phyloP scores from a whole-genome alignment of 2,329 filamentous ascomycete genomes.

The Mycosphaerella sp. region DNA sequence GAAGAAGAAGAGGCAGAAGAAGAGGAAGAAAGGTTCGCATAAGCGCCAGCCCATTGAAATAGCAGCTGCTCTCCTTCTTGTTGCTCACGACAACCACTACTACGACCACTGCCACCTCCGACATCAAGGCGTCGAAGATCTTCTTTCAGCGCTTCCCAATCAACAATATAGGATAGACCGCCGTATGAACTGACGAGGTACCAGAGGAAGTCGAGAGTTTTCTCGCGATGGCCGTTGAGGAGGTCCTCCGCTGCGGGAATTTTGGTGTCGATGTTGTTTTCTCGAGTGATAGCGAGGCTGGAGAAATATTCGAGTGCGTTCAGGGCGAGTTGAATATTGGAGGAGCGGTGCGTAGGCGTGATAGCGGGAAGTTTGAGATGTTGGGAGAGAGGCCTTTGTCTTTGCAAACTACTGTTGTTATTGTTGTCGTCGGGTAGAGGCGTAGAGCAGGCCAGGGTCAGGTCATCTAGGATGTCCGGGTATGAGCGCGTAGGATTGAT shows the following conservation, averaged over 20 bases:
- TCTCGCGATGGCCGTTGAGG: conserved; percentile 59
- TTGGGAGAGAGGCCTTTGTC: conserved; percentile 46
- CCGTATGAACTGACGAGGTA: conserved; percentile 50
- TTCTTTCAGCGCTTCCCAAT: conserved; percentile 47
- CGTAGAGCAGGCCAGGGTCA: neutral
- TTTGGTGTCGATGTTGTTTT: conserved; percentile 25
- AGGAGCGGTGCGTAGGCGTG: conserved; percentile 51
- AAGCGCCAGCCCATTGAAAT: too few species aligned
- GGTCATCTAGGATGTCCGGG: neutral
- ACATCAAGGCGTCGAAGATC: too few species aligned
- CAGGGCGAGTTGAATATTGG: conserved; percentile 55
- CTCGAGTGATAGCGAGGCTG: conserved; percentile 24
- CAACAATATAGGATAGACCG: conserved; percentile 49
- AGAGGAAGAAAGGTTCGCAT: too few species aligned
- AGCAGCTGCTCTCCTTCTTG: too few species aligned
- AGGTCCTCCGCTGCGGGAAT: conserved; percentile 49
- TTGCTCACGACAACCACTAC: conserved; percentile 49
- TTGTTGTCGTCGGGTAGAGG: neutral
- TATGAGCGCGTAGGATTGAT: neutral
- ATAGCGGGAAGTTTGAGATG: conserved; percentile 52
- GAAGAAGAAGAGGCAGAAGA: too few species aligned
- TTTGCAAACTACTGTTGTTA: too few species aligned
- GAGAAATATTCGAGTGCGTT: conserved; percentile 43
- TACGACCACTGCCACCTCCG: too few species aligned
- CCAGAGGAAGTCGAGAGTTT: conserved; percentile 57